These are phyloP conservation scores for Cyberlindnera mississippiensis DNA, from an alignment of 805 yeast genomes.

Conservation along the genomic window DNA sequence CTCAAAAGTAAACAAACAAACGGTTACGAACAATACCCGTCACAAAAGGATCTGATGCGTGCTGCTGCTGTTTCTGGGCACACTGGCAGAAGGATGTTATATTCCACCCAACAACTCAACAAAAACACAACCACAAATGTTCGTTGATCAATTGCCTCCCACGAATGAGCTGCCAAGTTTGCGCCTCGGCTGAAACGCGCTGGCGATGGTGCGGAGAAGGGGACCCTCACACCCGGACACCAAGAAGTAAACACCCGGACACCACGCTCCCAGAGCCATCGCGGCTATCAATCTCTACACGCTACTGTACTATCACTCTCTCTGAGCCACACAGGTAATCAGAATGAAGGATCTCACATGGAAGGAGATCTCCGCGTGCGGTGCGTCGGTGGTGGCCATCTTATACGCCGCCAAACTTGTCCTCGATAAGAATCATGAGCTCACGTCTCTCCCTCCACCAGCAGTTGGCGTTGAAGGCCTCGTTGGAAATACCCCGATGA, in stretches of 20 bases:
- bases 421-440: constrained; percentile 1
- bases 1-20: neutral
- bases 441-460: constrained; percentile 29
- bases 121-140: neutral
- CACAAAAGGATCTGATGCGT: neutral
- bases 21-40: neutral
- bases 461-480: constrained; percentile 65
- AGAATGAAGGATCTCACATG: constrained; percentile 14
- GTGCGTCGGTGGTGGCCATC: constrained; percentile 17
- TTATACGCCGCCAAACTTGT: constrained; percentile 11
- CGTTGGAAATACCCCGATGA: constrained; percentile 88
- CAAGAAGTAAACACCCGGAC: neutral
- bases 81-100: neutral
- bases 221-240: neutral
- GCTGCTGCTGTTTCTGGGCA: neutral
- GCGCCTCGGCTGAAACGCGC: too few relatives aligned
- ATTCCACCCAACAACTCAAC: constrained; percentile 3
- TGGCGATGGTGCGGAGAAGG: too few relatives aligned
- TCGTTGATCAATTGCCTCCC: too few relatives aligned
- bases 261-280: neutral
- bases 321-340: too few relatives aligned
- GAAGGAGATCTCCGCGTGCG: constrained; percentile 26
- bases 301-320: too few relatives aligned
- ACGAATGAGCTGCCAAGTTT: neutral
- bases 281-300: too few relatives aligned